Percentiles rank a stretch among this genome's conserved stretches.
These are phyloP conservation scores for Globisporangium nunn DNA, from an alignment of 352 stramenopile species.

Conservation along the genomic window DNA sequence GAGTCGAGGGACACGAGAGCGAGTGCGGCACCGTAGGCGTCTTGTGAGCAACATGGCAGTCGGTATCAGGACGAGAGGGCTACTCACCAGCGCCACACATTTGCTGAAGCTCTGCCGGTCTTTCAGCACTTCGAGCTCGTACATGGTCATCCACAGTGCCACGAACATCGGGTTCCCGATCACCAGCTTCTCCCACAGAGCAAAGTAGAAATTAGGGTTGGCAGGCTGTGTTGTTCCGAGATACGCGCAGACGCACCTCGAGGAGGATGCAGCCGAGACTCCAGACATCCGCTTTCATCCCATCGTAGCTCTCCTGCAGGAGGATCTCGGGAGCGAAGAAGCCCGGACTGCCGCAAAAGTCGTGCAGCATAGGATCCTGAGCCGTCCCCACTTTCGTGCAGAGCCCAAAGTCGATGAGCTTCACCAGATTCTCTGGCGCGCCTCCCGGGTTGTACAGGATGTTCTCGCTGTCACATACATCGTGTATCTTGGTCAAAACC, in stretches of 20 bases:
- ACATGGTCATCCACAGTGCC: conserved; percentile 82
- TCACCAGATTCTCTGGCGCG: conserved; percentile 28
- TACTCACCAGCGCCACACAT: conserved; percentile 18
- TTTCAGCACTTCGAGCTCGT: conserved; percentile 69
- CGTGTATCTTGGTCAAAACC: no score
- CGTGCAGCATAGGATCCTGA: conserved; percentile 32
- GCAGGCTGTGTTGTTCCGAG: background rate
- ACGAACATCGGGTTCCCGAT: conserved; percentile 74
- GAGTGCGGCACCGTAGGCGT: background rate
- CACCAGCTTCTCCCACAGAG: conserved; percentile 33
- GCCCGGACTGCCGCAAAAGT: conserved; percentile 77
- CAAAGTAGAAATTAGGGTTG: background rate
- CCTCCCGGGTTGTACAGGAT: conserved; percentile 43
- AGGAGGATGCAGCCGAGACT: conserved; percentile 81
- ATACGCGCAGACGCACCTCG: conserved; percentile 25
- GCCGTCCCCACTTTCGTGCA: conserved; percentile 38
- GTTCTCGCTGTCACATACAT: conserved; percentile 39
- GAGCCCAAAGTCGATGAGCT: conserved; percentile 80
- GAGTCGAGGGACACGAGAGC: no score
- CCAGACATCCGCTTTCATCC: conserved; percentile 78
- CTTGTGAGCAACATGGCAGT: background rate
- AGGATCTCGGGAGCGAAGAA: conserved; percentile 87
- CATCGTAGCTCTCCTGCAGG: conserved; percentile 54
- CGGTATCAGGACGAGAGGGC: background rate
- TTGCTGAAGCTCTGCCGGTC: conserved; percentile 44